A percentile compares a stretch with the other conserved stretches of the same genome.
phyloP scores from a whole-genome alignment of 139 green algal genomes.

The Chlorella sorokiniana region DNA sequence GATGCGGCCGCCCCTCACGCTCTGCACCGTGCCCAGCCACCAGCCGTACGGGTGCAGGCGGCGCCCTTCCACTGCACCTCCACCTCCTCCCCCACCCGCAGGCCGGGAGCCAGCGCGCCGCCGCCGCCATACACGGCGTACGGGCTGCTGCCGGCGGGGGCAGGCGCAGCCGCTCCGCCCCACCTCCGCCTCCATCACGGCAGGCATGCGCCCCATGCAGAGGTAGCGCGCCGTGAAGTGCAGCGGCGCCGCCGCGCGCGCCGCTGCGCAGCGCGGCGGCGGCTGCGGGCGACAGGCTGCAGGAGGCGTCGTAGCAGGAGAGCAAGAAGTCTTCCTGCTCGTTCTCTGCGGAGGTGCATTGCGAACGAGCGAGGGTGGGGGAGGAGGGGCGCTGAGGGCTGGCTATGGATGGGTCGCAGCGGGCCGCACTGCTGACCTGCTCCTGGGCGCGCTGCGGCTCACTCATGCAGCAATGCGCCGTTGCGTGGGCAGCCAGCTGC shows the following conservation, averaged over 20 bases:
- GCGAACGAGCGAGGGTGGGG: background rate
- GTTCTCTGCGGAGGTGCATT: background rate
- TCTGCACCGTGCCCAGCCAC: slow-evolving; percentile 31
- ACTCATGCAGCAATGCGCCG: too few species aligned
- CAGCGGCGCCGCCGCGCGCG: background rate
- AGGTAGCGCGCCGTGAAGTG: slow-evolving; percentile 17
- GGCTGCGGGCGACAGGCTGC: background rate
- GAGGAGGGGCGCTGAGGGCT: background rate
- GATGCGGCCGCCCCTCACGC: slow-evolving; percentile 9
- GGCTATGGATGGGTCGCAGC: too few species aligned
- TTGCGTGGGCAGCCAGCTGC: background rate
- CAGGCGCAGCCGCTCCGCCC: slow-evolving; percentile 1
- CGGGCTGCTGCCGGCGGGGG: slow-evolving; percentile 10
- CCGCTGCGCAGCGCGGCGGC: background rate
- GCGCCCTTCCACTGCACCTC: slow-evolving; percentile 31
- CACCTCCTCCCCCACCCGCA: slow-evolving; percentile 19
- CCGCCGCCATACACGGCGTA: background rate
- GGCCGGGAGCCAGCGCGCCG: background rate
- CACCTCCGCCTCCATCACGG: slow-evolving; percentile 10
- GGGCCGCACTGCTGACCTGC: too few species aligned
- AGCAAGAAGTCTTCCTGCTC: slow-evolving; percentile 25
- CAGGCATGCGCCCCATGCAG: slow-evolving; percentile 3
- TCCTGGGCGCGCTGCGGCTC: too few species aligned
- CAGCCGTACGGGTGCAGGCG: slow-evolving; percentile 19
- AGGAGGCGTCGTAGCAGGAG: slow-evolving; percentile 3